Percentiles rank a stretch among this genome's conserved stretches.
These are phyloP conservation scores for Cyberlindnera lachancei DNA, from an alignment of 805 yeast species.

Conservation along the genomic window DNA sequence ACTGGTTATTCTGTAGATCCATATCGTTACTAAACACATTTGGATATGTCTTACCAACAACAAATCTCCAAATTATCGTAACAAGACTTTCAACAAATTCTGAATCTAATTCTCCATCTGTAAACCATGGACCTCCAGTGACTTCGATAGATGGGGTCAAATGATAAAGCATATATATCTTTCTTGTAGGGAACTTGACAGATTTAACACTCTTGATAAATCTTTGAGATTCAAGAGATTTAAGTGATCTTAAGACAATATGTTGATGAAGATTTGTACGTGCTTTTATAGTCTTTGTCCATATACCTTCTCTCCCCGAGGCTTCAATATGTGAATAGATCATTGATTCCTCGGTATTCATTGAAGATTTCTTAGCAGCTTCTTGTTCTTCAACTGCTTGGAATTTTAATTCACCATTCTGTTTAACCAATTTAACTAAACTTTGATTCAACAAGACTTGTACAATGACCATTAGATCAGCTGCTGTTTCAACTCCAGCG, in stretches of 20 bases:
- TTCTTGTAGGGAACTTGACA: constrained; percentile 89
- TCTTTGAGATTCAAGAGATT: constrained; percentile 70
- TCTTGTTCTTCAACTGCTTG: constrained; percentile 68
- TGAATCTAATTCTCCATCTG: constrained; percentile 89
- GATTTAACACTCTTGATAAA: constrained; percentile 85
- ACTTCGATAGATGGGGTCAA: constrained; percentile 92
- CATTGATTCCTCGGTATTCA: constrained; percentile 85
- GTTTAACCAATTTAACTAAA: constrained; percentile 61
- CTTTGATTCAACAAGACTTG: constrained; percentile 50
- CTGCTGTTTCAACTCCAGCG: constrained; percentile 33
- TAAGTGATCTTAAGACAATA: constrained; percentile 78
- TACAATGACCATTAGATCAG: constrained; percentile 38
- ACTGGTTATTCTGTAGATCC: constrained; percentile 24
- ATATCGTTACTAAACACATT: constrained; percentile 42
- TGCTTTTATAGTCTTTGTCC: constrained; percentile 89
- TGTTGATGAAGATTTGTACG: constrained; percentile 87
- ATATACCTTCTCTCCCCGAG: constrained; percentile 89
- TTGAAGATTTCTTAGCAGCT: constrained; percentile 67
- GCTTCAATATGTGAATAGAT: constrained; percentile 89
- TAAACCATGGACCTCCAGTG: constrained; percentile 99
- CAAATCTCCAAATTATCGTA: constrained; percentile 82
- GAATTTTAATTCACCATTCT: constrained; percentile 61
- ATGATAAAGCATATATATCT: constrained; percentile 91
- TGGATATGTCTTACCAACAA: constrained; percentile 72
- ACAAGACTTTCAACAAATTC: constrained; percentile 84